Conservation (phyloP, 2,329 filamentous ascomycete species). For the Dactylonectria estremocensis region DNA sequence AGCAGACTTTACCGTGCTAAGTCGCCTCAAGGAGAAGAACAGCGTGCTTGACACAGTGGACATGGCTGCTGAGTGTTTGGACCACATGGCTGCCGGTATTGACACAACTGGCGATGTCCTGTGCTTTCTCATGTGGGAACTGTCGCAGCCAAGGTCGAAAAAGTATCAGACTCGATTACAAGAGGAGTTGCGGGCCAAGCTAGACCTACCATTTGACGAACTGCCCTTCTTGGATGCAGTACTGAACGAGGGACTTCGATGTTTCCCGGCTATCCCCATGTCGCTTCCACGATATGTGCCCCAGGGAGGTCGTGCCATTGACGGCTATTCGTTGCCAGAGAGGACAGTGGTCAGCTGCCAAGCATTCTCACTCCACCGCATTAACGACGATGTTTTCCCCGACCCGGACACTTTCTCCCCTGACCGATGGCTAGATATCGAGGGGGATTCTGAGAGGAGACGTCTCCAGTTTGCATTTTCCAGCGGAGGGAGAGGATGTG, state of each 20-base stretch:
- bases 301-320: slow-evolving; percentile 66
- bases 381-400: slow-evolving; percentile 79
- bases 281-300: slow-evolving; percentile 75
- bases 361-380: slow-evolving; percentile 72
- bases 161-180: slow-evolving; percentile 67
- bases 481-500: slow-evolving; percentile 75
- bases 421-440: slow-evolving; percentile 84
- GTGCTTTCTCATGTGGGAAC: slow-evolving; percentile 80
- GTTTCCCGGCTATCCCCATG: slow-evolving; percentile 77
- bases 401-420: slow-evolving; percentile 84
- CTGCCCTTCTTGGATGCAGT: slow-evolving; percentile 75
- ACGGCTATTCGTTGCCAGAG: slow-evolving; percentile 68
- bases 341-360: slow-evolving; percentile 73
- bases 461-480: slow-evolving; percentile 77
- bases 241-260: slow-evolving; percentile 73
- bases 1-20: slow-evolving; percentile 70
- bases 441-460: slow-evolving; percentile 80
- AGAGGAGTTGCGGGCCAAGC: slow-evolving; percentile 64
- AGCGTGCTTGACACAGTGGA: slow-evolving; percentile 65
- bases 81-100: slow-evolving; percentile 81
- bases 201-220: slow-evolving; percentile 60
- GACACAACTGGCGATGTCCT: slow-evolving; percentile 80
- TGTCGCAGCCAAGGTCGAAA: slow-evolving; percentile 72
- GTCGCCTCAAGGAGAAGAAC: slow-evolving; percentile 69
- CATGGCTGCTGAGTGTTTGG: slow-evolving; percentile 77